These are phyloP conservation scores for Eimeria brunetti DNA, from an alignment of 169 alveolate species.

Conservation along the genomic window DNA sequence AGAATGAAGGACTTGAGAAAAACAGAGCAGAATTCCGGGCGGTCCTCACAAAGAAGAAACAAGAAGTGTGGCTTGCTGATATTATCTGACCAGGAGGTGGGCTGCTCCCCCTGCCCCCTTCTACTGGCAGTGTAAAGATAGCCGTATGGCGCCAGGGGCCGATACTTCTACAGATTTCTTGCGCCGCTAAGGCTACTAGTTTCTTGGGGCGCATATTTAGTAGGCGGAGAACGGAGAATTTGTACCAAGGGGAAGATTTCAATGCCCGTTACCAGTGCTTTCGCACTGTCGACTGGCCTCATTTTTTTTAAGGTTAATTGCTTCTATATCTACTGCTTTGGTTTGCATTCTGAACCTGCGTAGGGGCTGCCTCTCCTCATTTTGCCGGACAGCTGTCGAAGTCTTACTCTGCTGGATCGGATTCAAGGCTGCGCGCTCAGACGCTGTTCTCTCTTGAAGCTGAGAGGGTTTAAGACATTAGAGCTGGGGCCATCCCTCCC, in stretches of 20 bases:
- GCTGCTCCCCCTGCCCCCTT: background rate
- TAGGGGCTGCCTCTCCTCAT: background rate
- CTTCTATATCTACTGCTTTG: background rate
- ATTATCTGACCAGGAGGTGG: background rate
- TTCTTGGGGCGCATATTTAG: background rate
- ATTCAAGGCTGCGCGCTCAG: background rate
- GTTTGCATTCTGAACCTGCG: background rate
- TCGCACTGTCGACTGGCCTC: background rate
- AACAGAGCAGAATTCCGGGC: background rate
- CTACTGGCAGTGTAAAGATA: background rate
- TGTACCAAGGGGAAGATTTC: background rate
- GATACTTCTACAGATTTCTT: background rate
- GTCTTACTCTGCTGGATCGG: background rate
- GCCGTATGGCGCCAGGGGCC: background rate
- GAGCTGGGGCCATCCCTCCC: background rate
- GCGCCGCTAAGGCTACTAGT: background rate
- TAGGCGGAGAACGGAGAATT: background rate
- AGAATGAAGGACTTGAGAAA: background rate
- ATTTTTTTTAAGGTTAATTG: background rate
- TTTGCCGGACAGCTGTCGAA: background rate
- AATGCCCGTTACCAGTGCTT: background rate
- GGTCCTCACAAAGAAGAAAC: background rate
- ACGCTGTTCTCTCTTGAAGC: background rate
- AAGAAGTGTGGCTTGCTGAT: slow-evolving; percentile 6
- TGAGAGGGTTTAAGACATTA: background rate